Percentiles rank a stretch among this genome's conserved stretches.
phyloP scores from a whole-genome alignment of 352 stramenopile genomes.

The Phytophthora cajani region DNA sequence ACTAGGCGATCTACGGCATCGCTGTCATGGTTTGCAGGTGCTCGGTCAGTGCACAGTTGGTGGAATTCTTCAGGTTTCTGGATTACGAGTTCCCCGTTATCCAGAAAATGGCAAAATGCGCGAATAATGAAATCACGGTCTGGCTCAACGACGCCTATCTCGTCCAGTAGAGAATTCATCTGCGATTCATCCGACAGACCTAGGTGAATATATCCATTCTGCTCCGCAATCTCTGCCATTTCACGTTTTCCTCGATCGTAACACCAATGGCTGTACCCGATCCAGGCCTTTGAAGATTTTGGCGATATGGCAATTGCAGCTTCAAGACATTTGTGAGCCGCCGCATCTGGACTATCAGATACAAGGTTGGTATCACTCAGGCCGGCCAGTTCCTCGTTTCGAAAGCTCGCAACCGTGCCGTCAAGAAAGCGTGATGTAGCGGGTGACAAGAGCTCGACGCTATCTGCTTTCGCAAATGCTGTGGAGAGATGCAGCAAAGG shows the following conservation, averaged over 20 bases:
- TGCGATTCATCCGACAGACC: constrained; percentile 46
- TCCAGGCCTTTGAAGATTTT: constrained; percentile 56
- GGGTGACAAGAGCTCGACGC: constrained; percentile 18
- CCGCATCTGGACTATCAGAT: constrained; percentile 15
- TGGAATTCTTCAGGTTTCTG: constrained; percentile 50
- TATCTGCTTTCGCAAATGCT: constrained; percentile 26
- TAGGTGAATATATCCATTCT: constrained; percentile 65
- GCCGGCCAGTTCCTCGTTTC: background rate
- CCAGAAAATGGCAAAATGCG: constrained; percentile 59
- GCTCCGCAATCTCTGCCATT: constrained; percentile 48
- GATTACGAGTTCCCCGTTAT: constrained; percentile 51
- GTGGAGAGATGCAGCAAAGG: constrained; percentile 44
- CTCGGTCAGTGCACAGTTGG: constrained; percentile 34
- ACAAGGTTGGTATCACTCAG: constrained; percentile 6
- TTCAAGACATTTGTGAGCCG: constrained; percentile 37
- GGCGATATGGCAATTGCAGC: constrained; percentile 46
- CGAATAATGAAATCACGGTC: constrained; percentile 47
- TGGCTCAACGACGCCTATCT: constrained; percentile 37
- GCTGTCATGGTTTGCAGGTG: constrained; percentile 6
- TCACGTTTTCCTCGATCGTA: constrained; percentile 58
- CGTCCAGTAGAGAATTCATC: constrained; percentile 49
- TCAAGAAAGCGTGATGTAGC: constrained; percentile 23
- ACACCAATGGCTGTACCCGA: constrained; percentile 77
- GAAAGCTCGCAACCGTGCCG: background rate
- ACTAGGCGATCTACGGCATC: constrained; percentile 37